A percentile compares a stretch with the other conserved stretches of the same genome.
Conservation (phyloP, 805 yeast species). For the Scheffersomyces ergatensis region DNA sequence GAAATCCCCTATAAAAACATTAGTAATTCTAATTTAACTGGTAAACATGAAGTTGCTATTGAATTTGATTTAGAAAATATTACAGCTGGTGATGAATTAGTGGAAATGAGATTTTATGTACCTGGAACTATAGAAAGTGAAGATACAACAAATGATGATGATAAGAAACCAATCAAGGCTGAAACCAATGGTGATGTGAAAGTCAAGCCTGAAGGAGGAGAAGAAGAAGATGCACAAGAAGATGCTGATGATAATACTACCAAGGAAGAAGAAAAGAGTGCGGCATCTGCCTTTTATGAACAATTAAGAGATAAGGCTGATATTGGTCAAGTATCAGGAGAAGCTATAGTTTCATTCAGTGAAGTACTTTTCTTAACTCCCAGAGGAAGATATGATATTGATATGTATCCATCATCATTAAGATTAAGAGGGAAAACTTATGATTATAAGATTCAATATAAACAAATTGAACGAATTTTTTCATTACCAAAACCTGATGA, state of each 20-base stretch:
- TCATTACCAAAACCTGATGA: constrained; percentile 95
- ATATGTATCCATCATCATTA: constrained; percentile 82
- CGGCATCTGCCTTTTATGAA: constrained; percentile 86
- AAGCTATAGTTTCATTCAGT: constrained; percentile 88
- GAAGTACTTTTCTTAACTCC: constrained; percentile 94
- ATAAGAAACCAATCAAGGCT: constrained; percentile 28
- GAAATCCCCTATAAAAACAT: constrained; percentile 84
- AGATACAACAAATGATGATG: constrained; percentile 21
- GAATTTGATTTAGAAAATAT: constrained; percentile 68
- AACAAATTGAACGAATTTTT: constrained; percentile 86
- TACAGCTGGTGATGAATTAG: constrained; percentile 90
- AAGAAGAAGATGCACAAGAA: constrained; percentile 27
- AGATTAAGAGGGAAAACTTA: constrained; percentile 96
- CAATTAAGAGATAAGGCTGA: constrained; percentile 90
- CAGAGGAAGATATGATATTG: constrained; percentile 97
- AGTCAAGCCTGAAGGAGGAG: constrained; percentile 32
- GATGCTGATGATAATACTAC: constrained; percentile 36
- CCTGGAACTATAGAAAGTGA: constrained; percentile 78
- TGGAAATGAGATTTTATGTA: constrained; percentile 88
- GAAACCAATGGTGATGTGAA: constrained; percentile 37
- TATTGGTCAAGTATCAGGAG: constrained; percentile 92
- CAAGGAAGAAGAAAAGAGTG: constrained; percentile 50
- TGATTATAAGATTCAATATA: constrained; percentile 91
- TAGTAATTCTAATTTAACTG: constrained; percentile 82
- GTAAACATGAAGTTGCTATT: constrained; percentile 89